Evolutionary conservation across 495 filamentous ascomycete genomes (phyloP), one percentile per base, ranked within the genome.

Genomic region (Aspergillus conjunctus): DNA sequence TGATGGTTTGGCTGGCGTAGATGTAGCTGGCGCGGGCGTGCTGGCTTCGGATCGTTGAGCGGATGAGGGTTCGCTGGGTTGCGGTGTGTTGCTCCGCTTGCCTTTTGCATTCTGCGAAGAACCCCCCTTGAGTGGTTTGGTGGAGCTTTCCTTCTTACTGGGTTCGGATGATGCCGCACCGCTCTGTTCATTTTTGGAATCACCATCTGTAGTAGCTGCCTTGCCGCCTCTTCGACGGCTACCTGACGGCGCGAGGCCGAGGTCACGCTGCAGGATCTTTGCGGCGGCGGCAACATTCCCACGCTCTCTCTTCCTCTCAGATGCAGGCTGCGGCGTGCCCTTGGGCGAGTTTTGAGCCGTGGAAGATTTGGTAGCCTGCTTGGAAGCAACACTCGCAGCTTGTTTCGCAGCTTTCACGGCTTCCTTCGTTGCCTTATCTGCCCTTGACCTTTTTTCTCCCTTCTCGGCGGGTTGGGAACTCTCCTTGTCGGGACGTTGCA

Each of bases 191-290:
- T 51, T 62, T 58, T 73, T 77, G 9, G 71, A 67, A 32, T 71
- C 73, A 43, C 63, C 61, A n/a, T 73, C 75, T 14, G 70, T 62
- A 20, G 75, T 44, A 50, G 67, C 57, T 21, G 62, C 72, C 52
- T 74, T 76, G 17, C 74, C 76, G 4, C 79, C 76, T 56, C 74
- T 73, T 62, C 80, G 76, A 43, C 81, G 78, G 45, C 79, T 72
- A 48, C 74, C 70, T 54, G 84, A 82, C 7, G 84, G 82, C 46
- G 85, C 85, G n/a, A 98, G 81, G 17, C 93, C 94, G 17, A 97
- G 79, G 72, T 98, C 94, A 15, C 93, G 87, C 66, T 97, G 92
- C 21, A 98, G 73, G 59, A 98, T 96, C 48, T 87, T 87, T 17
- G 91, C 91, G 6, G 91, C 92, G 22, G 83, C 87, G 31, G 87